These are phyloP conservation scores for Scytalidium lignicola DNA, from an alignment of 2,329 filamentous ascomycete species.

Conservation along the genomic window DNA sequence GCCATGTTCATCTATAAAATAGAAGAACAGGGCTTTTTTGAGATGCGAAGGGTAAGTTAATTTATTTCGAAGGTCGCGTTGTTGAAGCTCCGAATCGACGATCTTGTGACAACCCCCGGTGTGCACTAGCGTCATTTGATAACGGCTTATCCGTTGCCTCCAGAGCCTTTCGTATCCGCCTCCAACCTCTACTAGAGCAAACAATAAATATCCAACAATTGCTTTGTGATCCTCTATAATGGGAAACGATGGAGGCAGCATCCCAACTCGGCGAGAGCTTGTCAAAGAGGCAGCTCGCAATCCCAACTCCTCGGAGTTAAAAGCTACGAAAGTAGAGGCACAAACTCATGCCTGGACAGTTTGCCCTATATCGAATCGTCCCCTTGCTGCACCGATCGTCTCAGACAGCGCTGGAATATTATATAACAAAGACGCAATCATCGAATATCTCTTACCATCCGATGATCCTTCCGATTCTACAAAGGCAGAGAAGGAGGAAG, in stretches of 20 bases:
- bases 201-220: not conserved
- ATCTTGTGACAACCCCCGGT: not conserved
- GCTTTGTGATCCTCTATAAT: conserved; percentile 41
- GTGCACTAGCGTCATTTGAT: conserved; percentile 1
- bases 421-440: conserved; percentile 90
- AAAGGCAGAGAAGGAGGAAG: conserved; percentile 52
- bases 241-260: conserved; percentile 97
- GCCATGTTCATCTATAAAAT: conserved; percentile 21
- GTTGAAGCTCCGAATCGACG: not conserved
- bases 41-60: not conserved
- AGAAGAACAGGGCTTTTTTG: conserved; percentile 2
- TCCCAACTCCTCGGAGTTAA: conserved; percentile 78
- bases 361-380: conserved; percentile 78
- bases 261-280: conserved; percentile 90
- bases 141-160: conserved; percentile 3
- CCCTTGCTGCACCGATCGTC: conserved; percentile 63
- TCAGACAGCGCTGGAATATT: conserved; percentile 79
- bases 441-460: conserved; percentile 59
- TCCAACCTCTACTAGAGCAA: not conserved
- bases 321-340: conserved; percentile 80
- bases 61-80: not conserved
- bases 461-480: conserved; percentile 37
- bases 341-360: conserved; percentile 82
- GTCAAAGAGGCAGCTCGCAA: conserved; percentile 87
- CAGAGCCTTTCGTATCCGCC: not conserved